Evolutionary conservation across 352 stramenopile genomes (phyloP), one percentile per base, ranked within the genome.

Genomic region (Pythium grandisporangium): DNA sequence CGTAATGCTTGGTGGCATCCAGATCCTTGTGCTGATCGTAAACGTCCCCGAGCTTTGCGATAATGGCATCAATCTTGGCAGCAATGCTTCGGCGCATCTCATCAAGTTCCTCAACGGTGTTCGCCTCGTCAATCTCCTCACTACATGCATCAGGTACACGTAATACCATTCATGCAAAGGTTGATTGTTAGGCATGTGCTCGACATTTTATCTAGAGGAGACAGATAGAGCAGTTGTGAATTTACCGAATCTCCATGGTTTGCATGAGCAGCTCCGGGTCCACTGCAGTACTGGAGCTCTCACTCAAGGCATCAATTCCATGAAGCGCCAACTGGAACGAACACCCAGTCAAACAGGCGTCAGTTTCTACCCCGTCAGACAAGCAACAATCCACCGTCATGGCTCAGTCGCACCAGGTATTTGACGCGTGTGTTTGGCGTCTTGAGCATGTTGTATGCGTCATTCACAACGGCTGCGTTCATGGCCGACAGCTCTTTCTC

Each of bases 401-500:
- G n/a, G n/a, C n/a, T n/a, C n/a, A n/a, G n/a, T n/a, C n/a, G n/a
- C 44, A 93, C 79, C 51, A 93, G 58, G 36, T 90, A 90, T 50
- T 93, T 88, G 47, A 84, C 75, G 33, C 79, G 79, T 14, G 59
- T 89, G 50, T 81, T 90, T 14, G 79, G 79, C n/a, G 61, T 79
- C 58, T 93, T 93, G 37, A 93, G 66, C 63, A 88, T 85, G 39
- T 86, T 87, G 66, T 93, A 93, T 6, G 79, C 79, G 51, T 86
- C 73, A 33, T 93, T 93, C 34, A 93, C 67, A 11, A 93, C 62
- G 0, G 79, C 74, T 6, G 76, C 71, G 40, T 93, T 93, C 43
- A 72, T 66, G 0, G 78, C 62, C 23, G 79, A 90, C 22, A 93
- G 39, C 47, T 90, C 69, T 37, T 85, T 72, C 45, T 93, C 79